These are phyloP conservation scores for Saccharomycopsis fermentans DNA, from an alignment of 805 yeast species.

Conservation along the genomic window DNA sequence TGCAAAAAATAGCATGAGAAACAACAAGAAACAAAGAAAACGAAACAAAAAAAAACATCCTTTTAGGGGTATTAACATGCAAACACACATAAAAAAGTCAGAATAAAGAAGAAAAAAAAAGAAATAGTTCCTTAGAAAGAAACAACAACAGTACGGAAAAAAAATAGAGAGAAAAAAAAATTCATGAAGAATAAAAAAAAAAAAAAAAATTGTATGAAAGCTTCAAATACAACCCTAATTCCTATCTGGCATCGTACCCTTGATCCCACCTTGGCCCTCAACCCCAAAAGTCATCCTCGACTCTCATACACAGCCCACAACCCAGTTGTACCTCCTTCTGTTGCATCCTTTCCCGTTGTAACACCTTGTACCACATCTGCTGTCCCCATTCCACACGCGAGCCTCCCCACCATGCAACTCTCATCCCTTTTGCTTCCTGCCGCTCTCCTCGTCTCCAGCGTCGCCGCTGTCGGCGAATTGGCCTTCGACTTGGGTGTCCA, in stretches of 20 bases:
- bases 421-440: neutral
- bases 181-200: too few species aligned
- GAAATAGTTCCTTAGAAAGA: too few species aligned
- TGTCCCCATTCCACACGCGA: too few species aligned
- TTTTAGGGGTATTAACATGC: neutral
- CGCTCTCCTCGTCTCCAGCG: slow-evolving; percentile 3
- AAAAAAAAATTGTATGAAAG: neutral
- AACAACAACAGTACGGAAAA: too few species aligned
- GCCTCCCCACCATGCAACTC: neutral
- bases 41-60: neutral
- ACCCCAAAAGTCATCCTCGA: too few species aligned
- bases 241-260: neutral
- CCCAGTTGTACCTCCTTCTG: too few species aligned
- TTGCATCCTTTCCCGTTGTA: too few species aligned
- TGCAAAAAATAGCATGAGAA: neutral
- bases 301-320: too few species aligned
- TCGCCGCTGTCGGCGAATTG: slow-evolving; percentile 25
- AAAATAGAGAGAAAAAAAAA: too few species aligned
- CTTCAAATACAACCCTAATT: neutral
- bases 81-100: neutral
- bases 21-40: neutral
- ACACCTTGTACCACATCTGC: too few species aligned
- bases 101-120: neutral
- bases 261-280: too few species aligned
- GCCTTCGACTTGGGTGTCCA: slow-evolving; percentile 85